Evolutionary conservation across 345 rosid genomes (phyloP).

Genomic region (Citrus sp.): DNA sequence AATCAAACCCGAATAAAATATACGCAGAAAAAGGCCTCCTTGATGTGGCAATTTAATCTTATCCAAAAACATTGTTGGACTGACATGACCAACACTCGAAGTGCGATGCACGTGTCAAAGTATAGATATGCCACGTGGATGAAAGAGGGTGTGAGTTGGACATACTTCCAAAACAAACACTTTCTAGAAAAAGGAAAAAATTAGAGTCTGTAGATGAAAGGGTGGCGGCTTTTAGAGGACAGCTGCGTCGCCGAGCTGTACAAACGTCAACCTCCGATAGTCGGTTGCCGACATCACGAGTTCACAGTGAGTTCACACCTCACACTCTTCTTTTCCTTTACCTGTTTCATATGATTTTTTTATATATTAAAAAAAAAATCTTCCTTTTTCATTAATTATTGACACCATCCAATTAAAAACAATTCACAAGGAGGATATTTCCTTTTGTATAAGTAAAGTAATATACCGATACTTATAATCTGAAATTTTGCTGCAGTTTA

Average conservation of each 20-base stretch:
- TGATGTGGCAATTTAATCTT: slow-evolving; percentile 17
- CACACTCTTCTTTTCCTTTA: background rate
- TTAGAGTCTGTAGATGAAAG: background rate
- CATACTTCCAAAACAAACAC: background rate
- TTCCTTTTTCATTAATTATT: too few relatives aligned
- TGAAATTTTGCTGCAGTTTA: too few relatives aligned
- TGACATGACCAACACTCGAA: background rate
- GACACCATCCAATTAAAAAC: background rate
- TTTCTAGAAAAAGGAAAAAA: background rate
- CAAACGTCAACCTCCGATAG: slow-evolving; percentile 2
- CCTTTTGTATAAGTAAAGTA: too few relatives aligned
- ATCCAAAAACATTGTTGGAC: slow-evolving; percentile 2
- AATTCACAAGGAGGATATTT: background rate
- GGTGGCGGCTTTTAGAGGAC: background rate
- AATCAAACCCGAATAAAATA: background rate
- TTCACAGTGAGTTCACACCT: background rate
- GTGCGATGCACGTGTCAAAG: background rate
- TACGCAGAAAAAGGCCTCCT: background rate
- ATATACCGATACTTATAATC: too few relatives aligned
- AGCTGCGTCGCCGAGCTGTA: background rate
- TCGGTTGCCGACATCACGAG: slow-evolving; percentile 26
- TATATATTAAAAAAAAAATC: too few relatives aligned
- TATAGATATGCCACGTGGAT: background rate
- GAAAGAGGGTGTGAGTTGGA: background rate
- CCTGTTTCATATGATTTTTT: background rate